phyloP scores from a whole-genome alignment of 805 yeast species.

The Zygoascus flipseniorum region DNA sequence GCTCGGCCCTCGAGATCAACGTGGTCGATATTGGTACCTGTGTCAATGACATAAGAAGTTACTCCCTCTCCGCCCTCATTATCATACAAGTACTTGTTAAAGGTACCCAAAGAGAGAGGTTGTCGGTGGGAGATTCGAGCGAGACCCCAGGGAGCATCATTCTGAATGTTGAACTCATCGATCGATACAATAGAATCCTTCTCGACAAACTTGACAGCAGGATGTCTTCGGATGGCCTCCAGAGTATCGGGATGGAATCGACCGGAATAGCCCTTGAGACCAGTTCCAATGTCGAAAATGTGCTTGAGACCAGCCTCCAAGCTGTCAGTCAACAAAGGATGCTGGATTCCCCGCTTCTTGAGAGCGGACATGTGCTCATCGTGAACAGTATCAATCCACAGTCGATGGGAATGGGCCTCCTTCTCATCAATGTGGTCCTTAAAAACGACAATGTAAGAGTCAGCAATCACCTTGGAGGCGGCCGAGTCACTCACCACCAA shows the following conservation, averaged over 20 bases:
- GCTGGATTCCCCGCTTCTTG: slow-evolving; percentile 33
- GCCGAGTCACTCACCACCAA: slow-evolving; percentile 35
- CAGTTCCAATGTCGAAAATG: slow-evolving; percentile 40
- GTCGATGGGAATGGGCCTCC: slow-evolving; percentile 54
- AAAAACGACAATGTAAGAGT: slow-evolving; percentile 69
- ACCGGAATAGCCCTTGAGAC: slow-evolving; percentile 76
- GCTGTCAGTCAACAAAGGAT: slow-evolving; percentile 18
- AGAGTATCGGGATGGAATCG: slow-evolving; percentile 67
- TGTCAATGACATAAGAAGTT: slow-evolving; percentile 71
- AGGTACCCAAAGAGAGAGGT: slow-evolving; percentile 49
- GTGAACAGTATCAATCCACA: slow-evolving; percentile 46
- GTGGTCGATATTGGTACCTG: slow-evolving; percentile 54
- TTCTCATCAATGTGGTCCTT: slow-evolving; percentile 52
- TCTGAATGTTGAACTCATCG: slow-evolving; percentile 40
- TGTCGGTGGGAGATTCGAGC: slow-evolving; percentile 62
- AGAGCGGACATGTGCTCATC: slow-evolving; percentile 17
- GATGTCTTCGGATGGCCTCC: slow-evolving; percentile 56
- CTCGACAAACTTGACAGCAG: slow-evolving; percentile 53
- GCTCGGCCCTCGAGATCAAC: slow-evolving; percentile 56
- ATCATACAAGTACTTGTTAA: slow-evolving; percentile 53
- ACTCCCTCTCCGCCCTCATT: slow-evolving; percentile 56
- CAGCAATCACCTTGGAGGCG: slow-evolving; percentile 28
- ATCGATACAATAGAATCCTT: slow-evolving; percentile 48
- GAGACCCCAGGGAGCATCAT: slow-evolving; percentile 69
- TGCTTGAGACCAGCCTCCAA: slow-evolving; percentile 22